Base-by-base conservation (phyloP, 495 filamentous ascomycete genomes). In the Aspergillus asperescens region DNA sequence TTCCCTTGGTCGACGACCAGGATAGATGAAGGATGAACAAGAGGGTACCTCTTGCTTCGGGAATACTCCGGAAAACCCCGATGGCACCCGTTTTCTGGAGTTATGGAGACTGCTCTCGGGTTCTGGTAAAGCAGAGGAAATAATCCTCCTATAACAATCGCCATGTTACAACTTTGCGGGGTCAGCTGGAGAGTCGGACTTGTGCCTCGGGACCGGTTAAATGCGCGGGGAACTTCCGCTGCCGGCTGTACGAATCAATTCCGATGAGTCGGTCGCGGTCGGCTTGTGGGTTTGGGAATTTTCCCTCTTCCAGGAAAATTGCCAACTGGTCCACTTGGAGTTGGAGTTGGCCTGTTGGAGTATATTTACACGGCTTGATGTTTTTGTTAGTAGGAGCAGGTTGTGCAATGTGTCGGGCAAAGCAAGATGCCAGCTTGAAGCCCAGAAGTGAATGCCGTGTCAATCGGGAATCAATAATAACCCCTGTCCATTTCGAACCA, bases 131-230 rank as follows among this genome's bases (percentile, higher is more conserved):
- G n/a, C n/a, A n/a, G n/a, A n/a, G n/a, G n/a, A n/a, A n/a, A n/a
- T n/a, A n/a, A n/a, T n/a, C n/a, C n/a, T n/a, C n/a, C n/a, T n/a
- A n/a, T n/a, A n/a, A n/a, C n/a, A n/a, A n/a, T n/a, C n/a, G n/a
- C n/a, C n/a, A 35, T 35, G 32, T 35, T 35, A 35, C 32, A n/a
- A n/a, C n/a, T n/a, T 55, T 52, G 56, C 40, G 53, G 63, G 60
- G 60, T 42, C n/a, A 6, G 7, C 7, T 8, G 12, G 18, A 41
- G 20, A 19, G 38, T 22, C 38, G 38, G 38, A 7, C 35, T 38
- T 42, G 39, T 47, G 56, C 55, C 55, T 53, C 60, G 56, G 56
- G 56, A 56, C 60, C 60, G 60, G 60, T 57, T 62, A 59, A 62
- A 62, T 62, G 59, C 39, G 52, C 48, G 55, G 52, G 59, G 55